These are phyloP conservation scores for Colletotrichum viniferum DNA, from an alignment of 2,329 filamentous ascomycete species.

Conservation along the genomic window DNA sequence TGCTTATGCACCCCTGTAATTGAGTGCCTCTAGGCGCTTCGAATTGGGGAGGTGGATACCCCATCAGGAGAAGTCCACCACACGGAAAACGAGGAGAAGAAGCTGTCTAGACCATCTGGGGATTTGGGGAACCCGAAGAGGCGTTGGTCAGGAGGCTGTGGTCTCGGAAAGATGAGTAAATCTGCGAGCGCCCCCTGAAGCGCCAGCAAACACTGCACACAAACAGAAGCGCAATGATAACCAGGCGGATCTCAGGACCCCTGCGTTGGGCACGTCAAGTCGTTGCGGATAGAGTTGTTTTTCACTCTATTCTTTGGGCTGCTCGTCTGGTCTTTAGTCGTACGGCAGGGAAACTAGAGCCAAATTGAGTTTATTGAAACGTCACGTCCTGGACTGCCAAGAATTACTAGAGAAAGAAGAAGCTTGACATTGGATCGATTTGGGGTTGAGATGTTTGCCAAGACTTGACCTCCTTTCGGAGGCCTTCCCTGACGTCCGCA, in stretches of 20 bases:
- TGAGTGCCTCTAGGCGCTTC: background rate
- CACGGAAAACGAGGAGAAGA: background rate
- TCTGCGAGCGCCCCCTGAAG: background rate
- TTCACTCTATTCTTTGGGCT: background rate
- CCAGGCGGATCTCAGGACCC: conserved; percentile 6
- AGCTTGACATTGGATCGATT: background rate
- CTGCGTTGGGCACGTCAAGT: background rate
- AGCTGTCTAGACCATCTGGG: background rate
- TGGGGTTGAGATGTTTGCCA: background rate
- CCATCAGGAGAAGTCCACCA: background rate
- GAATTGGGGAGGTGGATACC: background rate
- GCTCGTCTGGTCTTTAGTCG: background rate
- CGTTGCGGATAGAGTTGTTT: background rate
- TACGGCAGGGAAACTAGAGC: background rate
- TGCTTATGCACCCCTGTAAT: background rate
- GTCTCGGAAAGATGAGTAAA: background rate
- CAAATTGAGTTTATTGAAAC: conserved; percentile 13
- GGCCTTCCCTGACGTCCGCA: background rate
- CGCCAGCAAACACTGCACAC: background rate
- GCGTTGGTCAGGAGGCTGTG: background rate
- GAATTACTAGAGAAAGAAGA: background rate
- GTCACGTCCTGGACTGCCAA: background rate
- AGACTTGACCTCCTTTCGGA: background rate
- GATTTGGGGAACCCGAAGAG: background rate
- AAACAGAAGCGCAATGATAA: background rate